These are phyloP conservation scores for Helichrysum umbraculigerum DNA, from an alignment of 129 eudicot species.

Conservation along the genomic window DNA sequence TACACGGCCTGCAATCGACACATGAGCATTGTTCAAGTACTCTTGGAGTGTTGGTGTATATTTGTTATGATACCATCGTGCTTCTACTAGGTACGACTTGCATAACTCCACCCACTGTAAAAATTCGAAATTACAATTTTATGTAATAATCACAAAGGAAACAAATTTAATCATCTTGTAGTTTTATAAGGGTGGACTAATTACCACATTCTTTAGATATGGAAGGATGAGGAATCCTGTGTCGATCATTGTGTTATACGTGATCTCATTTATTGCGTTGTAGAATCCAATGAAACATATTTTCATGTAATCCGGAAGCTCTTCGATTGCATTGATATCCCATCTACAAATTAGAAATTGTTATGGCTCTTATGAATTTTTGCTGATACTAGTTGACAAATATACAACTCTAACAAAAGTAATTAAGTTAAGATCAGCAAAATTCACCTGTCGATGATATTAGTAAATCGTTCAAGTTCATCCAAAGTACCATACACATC, in stretches of 20 bases:
- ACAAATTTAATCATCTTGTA: too few species aligned
- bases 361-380: not conserved
- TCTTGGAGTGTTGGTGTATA: constrained; percentile 36
- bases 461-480: constrained; percentile 12
- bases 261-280: constrained; percentile 22
- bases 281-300: constrained; percentile 20
- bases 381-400: too few species aligned
- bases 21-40: constrained; percentile 30
- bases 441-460: not conserved
- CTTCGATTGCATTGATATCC: constrained; percentile 11
- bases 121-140: too few species aligned
- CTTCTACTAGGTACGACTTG: constrained; percentile 34
- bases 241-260: constrained; percentile 1
- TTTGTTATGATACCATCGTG: constrained; percentile 32
- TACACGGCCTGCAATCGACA: constrained; percentile 21
- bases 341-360: constrained; percentile 6
- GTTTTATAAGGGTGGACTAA: not conserved
- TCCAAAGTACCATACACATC: constrained; percentile 24
- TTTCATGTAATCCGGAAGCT: constrained; percentile 17
- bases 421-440: too few species aligned
- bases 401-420: too few species aligned
- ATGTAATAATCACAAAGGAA: too few species aligned
- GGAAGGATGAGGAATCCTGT: not conserved
- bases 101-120: constrained; percentile 38
- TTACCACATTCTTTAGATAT: constrained; percentile 11